Base-by-base conservation (phyloP, 345 rosid genomes). In the Hibiscus trionum region DNA sequence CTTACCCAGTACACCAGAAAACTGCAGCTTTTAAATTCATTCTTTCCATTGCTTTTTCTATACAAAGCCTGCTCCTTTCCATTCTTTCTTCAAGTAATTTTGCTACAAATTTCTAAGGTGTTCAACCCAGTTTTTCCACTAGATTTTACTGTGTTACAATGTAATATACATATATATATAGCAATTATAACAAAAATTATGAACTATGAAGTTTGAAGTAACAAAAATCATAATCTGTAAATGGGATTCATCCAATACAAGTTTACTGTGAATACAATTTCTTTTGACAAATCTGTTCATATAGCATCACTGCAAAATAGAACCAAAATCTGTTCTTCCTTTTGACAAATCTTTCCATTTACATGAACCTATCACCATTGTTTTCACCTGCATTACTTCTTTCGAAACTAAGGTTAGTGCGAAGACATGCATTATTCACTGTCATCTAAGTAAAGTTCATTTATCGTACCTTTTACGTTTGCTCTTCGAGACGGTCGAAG, bases 361-460 rank as follows among this genome's bases (percentile, higher is more conserved):
- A 87, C 82, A 82, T 74, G 80, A 86, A 83, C 12, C 85, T 88
- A 26, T 82, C 91, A 3, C 88, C 73, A 21, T 79, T 83, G 80
- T 86, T 88, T 73, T 91, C 96, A 87, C 98, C 98, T 91, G 97
- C 97, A 88, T 90, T 88, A 71, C 98, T 93, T 86, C 77, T 80
- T 88, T 82, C 69, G 75, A 73, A 74, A 77, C 72, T 60, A 55
- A 69, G 82, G 84, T 86, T 80, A 81, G 93, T 80, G 71, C 73
- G 73, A 72, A 72, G 70, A 42, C 4, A 11, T 9, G 56, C 8
- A 57, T 7, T 37, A 59, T 76, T 60, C 3, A 5, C 52, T 42
- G 46, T 42, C 46, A 9, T 42, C 46, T 42, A 42, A 42, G 46
- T 42, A 9, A 42, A 0, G 11, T 42, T 10, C 11, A 47, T 47